phyloP scores from a whole-genome alignment of 1,284 basidiomycete species.

The Porphyrellus sp. region DNA sequence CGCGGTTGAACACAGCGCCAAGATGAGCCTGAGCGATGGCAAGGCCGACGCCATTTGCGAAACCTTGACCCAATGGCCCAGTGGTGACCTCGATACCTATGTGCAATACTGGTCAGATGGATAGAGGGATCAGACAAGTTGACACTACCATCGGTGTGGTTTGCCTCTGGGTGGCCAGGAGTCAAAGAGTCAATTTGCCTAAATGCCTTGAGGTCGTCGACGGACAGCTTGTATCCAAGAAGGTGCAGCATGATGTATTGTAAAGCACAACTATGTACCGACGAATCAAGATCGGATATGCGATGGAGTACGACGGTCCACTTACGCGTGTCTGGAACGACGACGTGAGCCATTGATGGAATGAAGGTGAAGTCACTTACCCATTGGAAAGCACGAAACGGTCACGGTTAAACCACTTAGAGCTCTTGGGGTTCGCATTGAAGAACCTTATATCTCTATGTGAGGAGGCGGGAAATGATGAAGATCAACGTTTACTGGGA shows the following conservation, averaged over 20 bases:
- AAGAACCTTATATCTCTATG: constrained; percentile 55
- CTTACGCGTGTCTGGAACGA: constrained; percentile 63
- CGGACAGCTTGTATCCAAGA: constrained; percentile 77
- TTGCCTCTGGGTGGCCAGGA: constrained; percentile 88
- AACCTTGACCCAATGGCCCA: constrained; percentile 92
- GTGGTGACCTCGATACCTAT: constrained; percentile 90
- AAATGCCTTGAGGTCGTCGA: constrained; percentile 84
- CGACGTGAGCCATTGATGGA: constrained; percentile 12
- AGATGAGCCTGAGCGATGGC: constrained; percentile 92
- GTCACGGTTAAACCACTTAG: constrained; percentile 92
- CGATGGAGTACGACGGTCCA: background rate
- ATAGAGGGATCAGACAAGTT: constrained; percentile 8
- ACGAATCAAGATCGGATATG: constrained; percentile 10
- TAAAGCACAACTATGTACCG: constrained; percentile 65
- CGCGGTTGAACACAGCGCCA: constrained; percentile 86
- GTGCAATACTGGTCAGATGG: constrained; percentile 4
- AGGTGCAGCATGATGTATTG: constrained; percentile 85
- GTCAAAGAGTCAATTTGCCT: constrained; percentile 86
- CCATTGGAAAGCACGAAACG: constrained; percentile 86
- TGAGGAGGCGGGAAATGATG: constrained; percentile 7
- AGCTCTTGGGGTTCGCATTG: constrained; percentile 83
- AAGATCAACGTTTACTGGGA: constrained; percentile 48
- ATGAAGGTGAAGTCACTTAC: constrained; percentile 34
- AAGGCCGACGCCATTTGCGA: constrained; percentile 89
- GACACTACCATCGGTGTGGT: constrained; percentile 75